Percentiles rank a stretch among this genome's conserved stretches.
phyloP scores from a whole-genome alignment of 2,329 filamentous ascomycete genomes.

The Graphilbum sp. region DNA sequence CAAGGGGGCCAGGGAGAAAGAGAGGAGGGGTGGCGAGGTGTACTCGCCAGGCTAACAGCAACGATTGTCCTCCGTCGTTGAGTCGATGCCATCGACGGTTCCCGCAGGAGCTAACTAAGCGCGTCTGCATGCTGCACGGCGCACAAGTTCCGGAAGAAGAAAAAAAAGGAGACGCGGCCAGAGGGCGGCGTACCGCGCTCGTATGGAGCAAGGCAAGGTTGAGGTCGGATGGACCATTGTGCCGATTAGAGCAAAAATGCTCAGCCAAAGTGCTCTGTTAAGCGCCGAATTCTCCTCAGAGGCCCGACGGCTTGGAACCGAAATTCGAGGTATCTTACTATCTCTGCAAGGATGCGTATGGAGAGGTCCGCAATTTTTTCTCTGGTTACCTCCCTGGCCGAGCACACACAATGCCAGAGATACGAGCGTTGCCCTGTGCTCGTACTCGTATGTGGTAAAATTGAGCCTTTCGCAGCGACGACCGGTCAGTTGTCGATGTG shows the following conservation, averaged over 20 bases:
- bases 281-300: constrained; percentile 6
- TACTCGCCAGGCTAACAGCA: no score
- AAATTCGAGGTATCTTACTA: constrained; percentile 4
- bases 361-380: background rate
- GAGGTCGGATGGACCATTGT: constrained; percentile 6
- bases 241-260: constrained; percentile 2
- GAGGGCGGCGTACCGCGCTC: background rate
- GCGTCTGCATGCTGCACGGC: background rate
- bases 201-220: background rate
- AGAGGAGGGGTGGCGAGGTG: no score
- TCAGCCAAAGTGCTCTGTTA: constrained; percentile 6
- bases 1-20: background rate
- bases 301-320: constrained; percentile 8
- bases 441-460: no score
- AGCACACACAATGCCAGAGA: no score
- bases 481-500: no score
- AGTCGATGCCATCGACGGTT: no score
- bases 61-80: no score
- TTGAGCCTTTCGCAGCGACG: no score
- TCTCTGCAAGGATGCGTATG: background rate
- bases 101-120: background rate
- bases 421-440: no score
- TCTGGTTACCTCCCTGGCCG: background rate
- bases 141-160: background rate
- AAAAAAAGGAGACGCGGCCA: background rate